A percentile compares a stretch with the other conserved stretches of the same genome.
phyloP scores from a whole-genome alignment of 2,329 filamentous ascomycete species.

The Podosphaera aphanis region DNA sequence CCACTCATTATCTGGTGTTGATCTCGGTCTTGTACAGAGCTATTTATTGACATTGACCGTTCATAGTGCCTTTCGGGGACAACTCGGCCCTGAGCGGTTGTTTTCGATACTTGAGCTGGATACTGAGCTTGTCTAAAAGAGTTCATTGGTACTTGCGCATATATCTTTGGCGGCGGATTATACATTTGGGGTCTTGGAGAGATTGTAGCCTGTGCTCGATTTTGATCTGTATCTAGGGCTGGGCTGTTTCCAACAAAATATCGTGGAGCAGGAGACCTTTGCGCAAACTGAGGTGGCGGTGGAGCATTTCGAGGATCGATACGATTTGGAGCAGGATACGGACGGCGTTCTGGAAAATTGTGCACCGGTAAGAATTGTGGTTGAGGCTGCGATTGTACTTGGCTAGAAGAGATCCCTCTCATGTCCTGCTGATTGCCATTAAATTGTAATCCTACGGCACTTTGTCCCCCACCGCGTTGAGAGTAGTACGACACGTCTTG shows the following conservation, averaged over 20 bases:
- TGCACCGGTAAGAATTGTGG: conserved; percentile 36
- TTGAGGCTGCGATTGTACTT: conserved; percentile 22
- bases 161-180: conserved; percentile 35
- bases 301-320: conserved; percentile 16
- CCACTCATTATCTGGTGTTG: conserved; percentile 86
- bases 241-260: conserved; percentile 36
- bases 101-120: conserved; percentile 40
- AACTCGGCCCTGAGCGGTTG: conserved; percentile 73
- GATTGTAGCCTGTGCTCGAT: conserved; percentile 77
- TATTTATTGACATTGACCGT: conserved; percentile 87
- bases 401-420: conserved; percentile 12
- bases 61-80: conserved; percentile 85
- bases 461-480: conserved; percentile 8
- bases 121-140: conserved; percentile 61
- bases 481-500: conserved; percentile 16
- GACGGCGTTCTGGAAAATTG: conserved; percentile 36
- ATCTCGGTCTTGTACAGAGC: conserved; percentile 51
- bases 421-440: conserved; percentile 29
- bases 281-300: conserved; percentile 21
- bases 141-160: conserved; percentile 45
- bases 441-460: conserved; percentile 17
- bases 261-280: conserved; percentile 28
- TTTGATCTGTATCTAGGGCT: conserved; percentile 63
- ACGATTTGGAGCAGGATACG: conserved; percentile 42
- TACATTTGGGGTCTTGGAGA: conserved; percentile 51